Base-by-base conservation (phyloP, 2,329 filamentous ascomycete species). In the Fusarium oligoseptatum region DNA sequence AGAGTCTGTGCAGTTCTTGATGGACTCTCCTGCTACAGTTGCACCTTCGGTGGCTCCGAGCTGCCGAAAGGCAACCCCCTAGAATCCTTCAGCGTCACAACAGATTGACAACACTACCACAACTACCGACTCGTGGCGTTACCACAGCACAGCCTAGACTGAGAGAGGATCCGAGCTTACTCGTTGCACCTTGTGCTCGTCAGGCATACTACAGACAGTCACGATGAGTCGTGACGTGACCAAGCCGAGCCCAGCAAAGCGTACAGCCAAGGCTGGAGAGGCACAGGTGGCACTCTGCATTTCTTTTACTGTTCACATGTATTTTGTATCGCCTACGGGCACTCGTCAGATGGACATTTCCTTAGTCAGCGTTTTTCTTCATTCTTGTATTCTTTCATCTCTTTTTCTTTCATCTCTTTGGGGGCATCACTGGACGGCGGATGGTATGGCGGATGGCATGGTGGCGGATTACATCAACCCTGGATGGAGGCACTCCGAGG, bases 1-100 rank as follows among this genome's bases (percentile, higher is more conserved):
- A 36, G 81, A 83, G 27, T 72, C 75, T 4, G 71, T 85, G 36
- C 79, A 80, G 4, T 81, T 84, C 50, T 69, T 83, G 34, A 77
- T 76, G 6, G 75, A 75, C 3, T 66, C 70, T 6, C 75, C 77
- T 6, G 67, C 65, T 4, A 55, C 66, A 20, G 50, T 62, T 4
- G 57, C 64, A 5, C 64, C 45, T 22, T 65, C 70, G 15, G 66
- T 68, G 9, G 68, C 66, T 7, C 68, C 69, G 8, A 36, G 27
- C 37, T 55, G 60, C 24, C 68, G 71, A 50, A 78, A 76, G 64
- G 61, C 63, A 64, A 45, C 45, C 52, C 41, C 36, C 17, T 58
- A 20, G 34, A 37, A 24, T 17, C 36, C 22, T n/a, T 15, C 9
- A 20, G 11, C 22, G 24, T 24, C 41, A 61, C 58, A 17, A 22